Base-by-base conservation (phyloP, 2,329 filamentous ascomycete genomes). In the Verticillium longisporum region DNA sequence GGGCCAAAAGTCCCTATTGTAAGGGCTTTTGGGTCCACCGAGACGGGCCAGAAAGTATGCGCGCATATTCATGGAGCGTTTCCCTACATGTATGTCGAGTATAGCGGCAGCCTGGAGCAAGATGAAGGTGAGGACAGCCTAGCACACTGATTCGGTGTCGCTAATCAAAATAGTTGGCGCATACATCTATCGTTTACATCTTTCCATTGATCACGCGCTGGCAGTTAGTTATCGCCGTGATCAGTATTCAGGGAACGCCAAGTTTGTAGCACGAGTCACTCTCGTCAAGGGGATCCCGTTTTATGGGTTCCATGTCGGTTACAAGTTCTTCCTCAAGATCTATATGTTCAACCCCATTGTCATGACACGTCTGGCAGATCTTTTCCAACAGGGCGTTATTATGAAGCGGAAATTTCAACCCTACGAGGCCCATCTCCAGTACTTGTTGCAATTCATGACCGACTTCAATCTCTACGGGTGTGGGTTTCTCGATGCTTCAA, bases 391-490 rank as follows among this genome's bases (percentile, higher is more conserved):
- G 73, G 95, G 95, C 7, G 89, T 89, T 33, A 88, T 99, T 53
- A 85, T 98, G 84, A 91, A 91, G 71, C 85, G 84, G 62, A 83
- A 85, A 31, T 89, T 99, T 54, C 94, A 98, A 70, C 94, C 95
- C 0, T 96, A 95, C 70, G 95, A 99, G 75, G 92, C 91, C 18
- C 96, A 99, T 72, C 74, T 98, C 64, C 92, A 97, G 70, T 98
- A 93, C 72, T 77, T 97, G 9, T 81, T 95, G 10, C 96, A 99
- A 75, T 99, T 96, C 85, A 98, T 99, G 95, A 90, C 89, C 65
- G 96, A 99, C 73, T 99, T 96, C 79, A 99, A 97, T 71, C 79
- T 99, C 66, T 98, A 96, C 72, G 96, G 96, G 6, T 99, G 95
- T 71, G 88, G 87, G 61, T 96, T 94, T 68, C 86, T 98, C 65